phyloP scores from a whole-genome alignment of 768 basidiomycete genomes.

The Trametes sanguinea region DNA sequence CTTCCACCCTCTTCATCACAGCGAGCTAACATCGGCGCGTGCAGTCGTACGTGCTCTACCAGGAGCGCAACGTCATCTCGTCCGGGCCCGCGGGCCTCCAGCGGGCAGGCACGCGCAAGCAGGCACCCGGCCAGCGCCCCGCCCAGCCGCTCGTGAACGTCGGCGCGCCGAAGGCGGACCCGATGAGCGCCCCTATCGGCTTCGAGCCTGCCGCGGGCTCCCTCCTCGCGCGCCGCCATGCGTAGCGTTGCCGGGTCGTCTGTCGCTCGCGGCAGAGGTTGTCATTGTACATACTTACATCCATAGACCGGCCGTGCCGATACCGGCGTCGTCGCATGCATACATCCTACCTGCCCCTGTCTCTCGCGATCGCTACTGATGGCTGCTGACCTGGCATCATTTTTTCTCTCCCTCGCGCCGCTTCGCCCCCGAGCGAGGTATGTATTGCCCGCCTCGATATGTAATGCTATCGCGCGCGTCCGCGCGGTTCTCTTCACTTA shows the following conservation, averaged over 20 bases:
- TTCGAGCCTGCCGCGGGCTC: conserved; percentile 71
- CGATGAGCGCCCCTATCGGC: conserved; percentile 41
- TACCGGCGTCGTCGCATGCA: too few species aligned
- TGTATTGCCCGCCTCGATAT: conserved; percentile 7
- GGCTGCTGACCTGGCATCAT: background rate
- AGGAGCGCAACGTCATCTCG: conserved; percentile 73
- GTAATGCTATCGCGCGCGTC: background rate
- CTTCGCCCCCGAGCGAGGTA: background rate
- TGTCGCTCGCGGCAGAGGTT: too few species aligned
- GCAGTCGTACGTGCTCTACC: conserved; percentile 81
- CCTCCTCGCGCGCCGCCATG: conserved; percentile 47
- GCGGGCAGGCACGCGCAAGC: conserved; percentile 40
- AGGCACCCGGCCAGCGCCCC: conserved; percentile 36
- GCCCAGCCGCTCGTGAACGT: conserved; percentile 53
- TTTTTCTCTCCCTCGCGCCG: background rate
- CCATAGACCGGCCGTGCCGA: too few species aligned
- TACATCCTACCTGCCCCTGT: background rate
- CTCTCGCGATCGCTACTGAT: background rate
- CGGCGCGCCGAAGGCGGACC: conserved; percentile 40
- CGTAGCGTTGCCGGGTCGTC: background rate
- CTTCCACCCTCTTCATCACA: too few species aligned
- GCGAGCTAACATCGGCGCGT: background rate
- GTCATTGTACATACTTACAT: too few species aligned
- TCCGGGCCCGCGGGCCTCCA: conserved; percentile 37
- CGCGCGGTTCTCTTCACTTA: conserved; percentile 3